Evolutionary conservation across 2,329 filamentous ascomycete genomes (phyloP).

Genomic region (Zasmidium citrigriseum): DNA sequence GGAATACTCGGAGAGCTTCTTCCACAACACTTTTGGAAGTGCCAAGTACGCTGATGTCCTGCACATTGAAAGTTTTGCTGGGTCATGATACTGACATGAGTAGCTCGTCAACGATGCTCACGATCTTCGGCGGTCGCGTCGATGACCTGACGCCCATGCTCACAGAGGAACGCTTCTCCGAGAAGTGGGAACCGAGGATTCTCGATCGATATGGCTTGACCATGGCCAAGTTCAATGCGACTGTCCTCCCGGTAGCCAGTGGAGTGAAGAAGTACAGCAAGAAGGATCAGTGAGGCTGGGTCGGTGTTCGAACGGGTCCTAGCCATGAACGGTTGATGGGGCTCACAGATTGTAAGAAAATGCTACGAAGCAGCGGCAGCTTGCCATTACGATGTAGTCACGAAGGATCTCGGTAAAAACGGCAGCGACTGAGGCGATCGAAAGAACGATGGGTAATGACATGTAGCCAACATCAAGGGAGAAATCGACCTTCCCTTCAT

Average conservation of each 20-base stretch:
- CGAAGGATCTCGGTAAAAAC: no score
- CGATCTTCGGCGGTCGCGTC: constrained; percentile 42
- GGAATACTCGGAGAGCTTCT: constrained; percentile 33
- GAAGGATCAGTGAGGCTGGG: background rate
- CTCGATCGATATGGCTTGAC: constrained; percentile 41
- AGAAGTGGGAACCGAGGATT: constrained; percentile 44
- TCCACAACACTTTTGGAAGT: constrained; percentile 45
- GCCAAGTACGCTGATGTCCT: constrained; percentile 26
- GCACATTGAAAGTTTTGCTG: background rate
- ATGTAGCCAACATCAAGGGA: no score
- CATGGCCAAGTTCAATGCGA: constrained; percentile 45
- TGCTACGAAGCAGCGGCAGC: no score
- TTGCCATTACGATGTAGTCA: no score
- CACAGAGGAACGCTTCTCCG: constrained; percentile 42
- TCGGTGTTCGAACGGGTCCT: no score
- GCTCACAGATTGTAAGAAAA: no score
- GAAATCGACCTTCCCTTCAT: no score
- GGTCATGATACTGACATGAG: background rate
- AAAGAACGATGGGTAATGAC: no score
- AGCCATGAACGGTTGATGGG: no score
- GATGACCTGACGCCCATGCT: constrained; percentile 43
- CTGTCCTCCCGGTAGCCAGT: constrained; percentile 42
- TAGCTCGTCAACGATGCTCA: constrained; percentile 46
- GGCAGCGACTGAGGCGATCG: no score
- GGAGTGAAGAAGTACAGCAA: constrained; percentile 35